Conservation (phyloP, 352 stramenopile species). For the Globisporangium splendens region DNA sequence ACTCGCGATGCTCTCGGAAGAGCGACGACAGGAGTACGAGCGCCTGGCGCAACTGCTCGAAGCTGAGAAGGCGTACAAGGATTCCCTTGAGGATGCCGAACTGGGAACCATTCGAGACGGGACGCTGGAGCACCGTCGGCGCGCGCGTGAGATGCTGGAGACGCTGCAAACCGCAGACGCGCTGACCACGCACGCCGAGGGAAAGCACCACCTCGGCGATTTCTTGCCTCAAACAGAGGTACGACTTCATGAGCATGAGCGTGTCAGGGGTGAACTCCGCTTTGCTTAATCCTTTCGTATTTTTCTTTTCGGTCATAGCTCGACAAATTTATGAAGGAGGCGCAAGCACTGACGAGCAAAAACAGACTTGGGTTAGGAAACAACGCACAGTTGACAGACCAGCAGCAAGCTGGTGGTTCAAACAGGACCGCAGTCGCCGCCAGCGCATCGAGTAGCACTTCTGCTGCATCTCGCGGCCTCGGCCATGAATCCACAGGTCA, state of each 20-base stretch:
- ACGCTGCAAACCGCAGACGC: slow-evolving; percentile 17
- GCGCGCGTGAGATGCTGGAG: slow-evolving; percentile 20
- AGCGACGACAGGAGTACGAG: slow-evolving; percentile 13
- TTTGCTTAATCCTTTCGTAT: neutral
- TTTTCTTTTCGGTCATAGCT: slow-evolving; percentile 1
- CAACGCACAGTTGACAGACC: too few relatives aligned
- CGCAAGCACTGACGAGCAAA: neutral
- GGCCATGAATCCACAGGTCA: slow-evolving; percentile 2
- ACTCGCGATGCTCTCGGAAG: slow-evolving; percentile 10
- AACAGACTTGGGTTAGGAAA: too few relatives aligned
- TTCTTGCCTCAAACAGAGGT: slow-evolving; percentile 18
- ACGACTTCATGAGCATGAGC: neutral
- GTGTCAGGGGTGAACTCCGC: neutral
- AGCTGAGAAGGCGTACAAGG: slow-evolving; percentile 12
- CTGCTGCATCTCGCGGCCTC: slow-evolving; percentile 2
- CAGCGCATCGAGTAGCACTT: too few relatives aligned
- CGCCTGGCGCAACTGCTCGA: slow-evolving; percentile 11
- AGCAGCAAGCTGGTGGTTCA: neutral
- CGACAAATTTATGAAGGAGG: slow-evolving; percentile 14
- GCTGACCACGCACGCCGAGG: slow-evolving; percentile 10
- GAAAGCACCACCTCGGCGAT: slow-evolving; percentile 22
- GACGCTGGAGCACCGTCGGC: slow-evolving; percentile 18
- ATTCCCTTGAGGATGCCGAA: slow-evolving; percentile 19
- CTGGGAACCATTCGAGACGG: slow-evolving; percentile 16
- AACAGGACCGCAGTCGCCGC: too few relatives aligned